A percentile compares a stretch with the other conserved stretches of the same genome.
Conservation (phyloP, 108 stramenopile species). For the Pseudonitzschia multiseries region DNA sequence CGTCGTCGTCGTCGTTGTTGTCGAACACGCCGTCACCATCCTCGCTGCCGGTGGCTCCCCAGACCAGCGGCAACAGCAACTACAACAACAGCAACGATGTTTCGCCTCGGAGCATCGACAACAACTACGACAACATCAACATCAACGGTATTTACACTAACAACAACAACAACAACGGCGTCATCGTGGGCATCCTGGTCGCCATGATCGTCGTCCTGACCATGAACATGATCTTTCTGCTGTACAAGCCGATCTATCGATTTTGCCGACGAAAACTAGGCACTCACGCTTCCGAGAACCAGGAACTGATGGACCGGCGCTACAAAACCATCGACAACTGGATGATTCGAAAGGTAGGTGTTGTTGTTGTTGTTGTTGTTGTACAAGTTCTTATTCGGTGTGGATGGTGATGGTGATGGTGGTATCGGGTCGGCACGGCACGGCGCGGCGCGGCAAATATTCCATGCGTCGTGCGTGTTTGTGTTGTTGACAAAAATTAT, state of each 20-base stretch:
- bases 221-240: constrained; percentile 24
- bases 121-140: too few species aligned
- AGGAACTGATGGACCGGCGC: constrained; percentile 28
- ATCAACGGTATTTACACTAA: not conserved
- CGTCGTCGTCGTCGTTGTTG: too few species aligned
- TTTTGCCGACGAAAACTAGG: constrained; percentile 25
- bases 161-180: constrained; percentile 8
- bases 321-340: constrained; percentile 49
- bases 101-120: too few species aligned
- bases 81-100: too few species aligned
- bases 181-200: constrained; percentile 27
- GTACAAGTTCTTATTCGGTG: too few species aligned
- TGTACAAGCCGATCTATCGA: constrained; percentile 1
- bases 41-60: too few species aligned
- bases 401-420: too few species aligned
- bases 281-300: not conserved
- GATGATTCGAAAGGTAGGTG: constrained; percentile 45
- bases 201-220: constrained; percentile 29
- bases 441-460: too few species aligned
- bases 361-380: too few species aligned
- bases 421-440: too few species aligned
- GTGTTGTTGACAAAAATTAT: not conserved
- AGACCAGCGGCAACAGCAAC: too few species aligned
- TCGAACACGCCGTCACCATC: too few species aligned
- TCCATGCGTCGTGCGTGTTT: not conserved